Evolutionary conservation across 2,329 filamentous ascomycete genomes (phyloP).

Genomic region (Metarhizium brunneum): DNA sequence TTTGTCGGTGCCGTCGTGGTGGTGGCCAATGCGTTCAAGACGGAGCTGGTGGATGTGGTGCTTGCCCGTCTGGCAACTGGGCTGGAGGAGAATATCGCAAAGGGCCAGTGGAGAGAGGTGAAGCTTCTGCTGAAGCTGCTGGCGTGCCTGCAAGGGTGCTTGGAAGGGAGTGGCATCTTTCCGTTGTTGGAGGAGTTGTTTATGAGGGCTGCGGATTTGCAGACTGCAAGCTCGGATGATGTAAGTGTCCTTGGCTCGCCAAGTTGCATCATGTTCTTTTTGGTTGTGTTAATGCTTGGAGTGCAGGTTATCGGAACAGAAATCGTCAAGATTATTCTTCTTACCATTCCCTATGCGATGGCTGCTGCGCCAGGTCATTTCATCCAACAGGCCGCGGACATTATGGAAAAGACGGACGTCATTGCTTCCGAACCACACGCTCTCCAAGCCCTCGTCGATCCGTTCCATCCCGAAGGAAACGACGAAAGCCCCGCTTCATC

Average conservation of each 20-base stretch:
- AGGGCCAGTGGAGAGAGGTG: slow-evolving; percentile 79
- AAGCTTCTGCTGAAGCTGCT: slow-evolving; percentile 87
- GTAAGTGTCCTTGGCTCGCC: slow-evolving; percentile 40
- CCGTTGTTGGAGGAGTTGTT: slow-evolving; percentile 84
- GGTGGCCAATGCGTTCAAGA: slow-evolving; percentile 66
- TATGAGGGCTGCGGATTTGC: slow-evolving; percentile 78
- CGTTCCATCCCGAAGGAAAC: slow-evolving; percentile 59
- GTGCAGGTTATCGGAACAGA: slow-evolving; percentile 62
- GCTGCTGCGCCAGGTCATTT: slow-evolving; percentile 61
- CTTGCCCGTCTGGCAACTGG: slow-evolving; percentile 52
- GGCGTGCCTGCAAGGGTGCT: slow-evolving; percentile 71
- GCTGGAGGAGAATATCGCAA: slow-evolving; percentile 57
- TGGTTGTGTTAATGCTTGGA: slow-evolving; percentile 6
- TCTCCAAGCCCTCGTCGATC: slow-evolving; percentile 77
- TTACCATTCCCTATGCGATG: slow-evolving; percentile 88
- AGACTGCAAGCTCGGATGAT: slow-evolving; percentile 88
- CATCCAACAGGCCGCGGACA: slow-evolving; percentile 62
- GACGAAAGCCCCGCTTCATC: slow-evolving; percentile 54
- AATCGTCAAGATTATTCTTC: slow-evolving; percentile 90
- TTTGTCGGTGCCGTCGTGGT: slow-evolving; percentile 81
- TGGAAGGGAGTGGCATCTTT: slow-evolving; percentile 80
- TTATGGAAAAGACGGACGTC: slow-evolving; percentile 91
- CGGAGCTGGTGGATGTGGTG: slow-evolving; percentile 64
- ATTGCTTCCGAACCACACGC: slow-evolving; percentile 83
- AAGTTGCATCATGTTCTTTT: background rate